Conservation (phyloP, 2,329 filamentous ascomycete genomes). For the Beauveria bassiana region DNA sequence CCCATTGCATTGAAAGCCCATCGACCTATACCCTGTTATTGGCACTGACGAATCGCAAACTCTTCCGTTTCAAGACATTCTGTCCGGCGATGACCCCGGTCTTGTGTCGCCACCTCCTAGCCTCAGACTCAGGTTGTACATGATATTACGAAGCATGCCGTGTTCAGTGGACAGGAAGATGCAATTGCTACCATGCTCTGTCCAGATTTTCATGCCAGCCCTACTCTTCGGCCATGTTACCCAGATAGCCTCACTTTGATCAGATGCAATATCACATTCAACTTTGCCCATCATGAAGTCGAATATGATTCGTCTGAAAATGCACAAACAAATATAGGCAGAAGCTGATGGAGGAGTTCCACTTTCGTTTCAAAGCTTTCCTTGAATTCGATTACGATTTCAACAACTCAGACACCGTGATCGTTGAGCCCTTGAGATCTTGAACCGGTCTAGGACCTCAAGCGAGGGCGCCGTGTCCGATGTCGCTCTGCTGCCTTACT, state of each 20-base stretch:
- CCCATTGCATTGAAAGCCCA: background rate
- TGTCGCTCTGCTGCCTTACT: background rate
- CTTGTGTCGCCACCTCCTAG: background rate
- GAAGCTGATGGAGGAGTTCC: too few relatives aligned
- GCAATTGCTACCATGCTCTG: background rate
- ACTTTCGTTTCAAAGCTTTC: too few relatives aligned
- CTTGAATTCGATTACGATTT: too few relatives aligned
- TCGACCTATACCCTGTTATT: background rate
- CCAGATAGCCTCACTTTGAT: background rate
- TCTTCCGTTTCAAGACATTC: slow-evolving; percentile 11
- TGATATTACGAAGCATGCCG: background rate
- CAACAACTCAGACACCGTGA: background rate
- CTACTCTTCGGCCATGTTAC: background rate
- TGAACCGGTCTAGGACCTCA: background rate
- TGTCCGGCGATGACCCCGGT: background rate
- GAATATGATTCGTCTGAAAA: too few relatives aligned
- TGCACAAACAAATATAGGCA: background rate
- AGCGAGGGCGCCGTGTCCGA: background rate
- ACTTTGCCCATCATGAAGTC: background rate
- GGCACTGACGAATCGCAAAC: background rate
- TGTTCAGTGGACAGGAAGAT: background rate
- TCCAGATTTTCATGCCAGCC: background rate
- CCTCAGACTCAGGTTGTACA: background rate
- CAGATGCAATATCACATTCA: background rate
- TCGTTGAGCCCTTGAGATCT: background rate